Conservation (phyloP, 768 basidiomycete species). For the Lactarius vividus region DNA sequence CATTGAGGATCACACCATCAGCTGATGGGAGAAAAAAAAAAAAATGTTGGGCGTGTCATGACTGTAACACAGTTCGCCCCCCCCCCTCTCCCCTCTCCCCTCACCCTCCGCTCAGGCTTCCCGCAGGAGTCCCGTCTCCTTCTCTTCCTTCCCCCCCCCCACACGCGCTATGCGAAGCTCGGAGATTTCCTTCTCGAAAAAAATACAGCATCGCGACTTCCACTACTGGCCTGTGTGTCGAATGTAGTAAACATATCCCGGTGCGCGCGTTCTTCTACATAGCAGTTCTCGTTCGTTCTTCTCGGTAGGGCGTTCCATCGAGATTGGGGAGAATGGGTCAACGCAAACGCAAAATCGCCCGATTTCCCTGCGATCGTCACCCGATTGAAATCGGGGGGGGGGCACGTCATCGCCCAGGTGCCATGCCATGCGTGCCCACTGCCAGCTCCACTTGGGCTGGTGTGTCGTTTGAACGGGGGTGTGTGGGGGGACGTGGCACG, state of each 20-base stretch:
- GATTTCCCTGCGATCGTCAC: slow-evolving; percentile 26
- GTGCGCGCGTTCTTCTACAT: not conserved
- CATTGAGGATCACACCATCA: not conserved
- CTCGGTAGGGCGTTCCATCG: slow-evolving; percentile 11
- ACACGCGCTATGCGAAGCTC: not conserved
- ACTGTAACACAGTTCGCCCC: not conserved
- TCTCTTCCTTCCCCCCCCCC: not conserved
- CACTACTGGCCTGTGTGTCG: not conserved
- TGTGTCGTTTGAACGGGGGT: not conserved
- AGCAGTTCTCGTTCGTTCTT: slow-evolving; percentile 2
- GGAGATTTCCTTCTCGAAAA: not conserved
- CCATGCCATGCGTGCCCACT: not conserved
- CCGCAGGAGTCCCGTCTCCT: not conserved
- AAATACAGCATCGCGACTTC: not conserved
- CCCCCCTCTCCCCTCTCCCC: not conserved
- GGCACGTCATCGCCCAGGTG: not conserved
- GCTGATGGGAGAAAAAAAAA: not conserved
- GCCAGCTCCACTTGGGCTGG: not conserved
- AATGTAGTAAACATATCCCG: not conserved
- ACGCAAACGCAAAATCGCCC: slow-evolving; percentile 26
- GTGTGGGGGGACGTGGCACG: not conserved
- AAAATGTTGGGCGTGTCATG: not conserved
- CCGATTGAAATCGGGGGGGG: slow-evolving; percentile 22
- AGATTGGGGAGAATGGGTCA: slow-evolving; percentile 9
- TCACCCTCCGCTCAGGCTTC: not conserved